Base-by-base conservation (phyloP, 2,329 filamentous ascomycete species). In the Thermothelomyces thermophilus region DNA sequence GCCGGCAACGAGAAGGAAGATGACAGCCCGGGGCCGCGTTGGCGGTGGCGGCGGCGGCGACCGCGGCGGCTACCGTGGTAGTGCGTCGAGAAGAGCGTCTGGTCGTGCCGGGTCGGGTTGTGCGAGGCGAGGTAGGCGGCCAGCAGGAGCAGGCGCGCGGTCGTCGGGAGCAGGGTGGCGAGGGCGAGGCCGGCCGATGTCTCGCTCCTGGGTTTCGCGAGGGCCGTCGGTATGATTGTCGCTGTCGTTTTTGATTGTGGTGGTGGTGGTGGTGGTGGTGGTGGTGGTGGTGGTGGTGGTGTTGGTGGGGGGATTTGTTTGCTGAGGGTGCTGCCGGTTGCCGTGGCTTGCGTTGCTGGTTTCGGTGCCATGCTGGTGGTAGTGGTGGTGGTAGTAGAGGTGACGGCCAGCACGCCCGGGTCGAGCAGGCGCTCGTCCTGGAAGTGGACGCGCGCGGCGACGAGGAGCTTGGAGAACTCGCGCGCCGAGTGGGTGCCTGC, bases 401-500 rank as follows among this genome's bases (percentile, higher is more conserved):
- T 14, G 35, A 8, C 14, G 14, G 70, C 65, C 14, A 82, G 64
- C 54, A 89, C 80, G 46, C 76, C 77, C 2, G 85, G 83, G 33
- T 86, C 76, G 3, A 91, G 73, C 0, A 84, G 71, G n/a, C 71
- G 68, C 62, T 90, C 86, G 58, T 87, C 80, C 60, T 89, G 84
- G 63, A 91, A 87, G 30, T 87, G 74, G 0, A 75, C 71, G 14
- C 85, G 74, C 22, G 83, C 79, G 1, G 82, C 79, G 42, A 91
- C 83, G 49, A 97, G 77, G 7, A 98, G 73, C 55, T 87, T 84
- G 13, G 87, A 84, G 67, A 96, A 96, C 62, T 96, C 89, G 59
- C 85, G 83, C 9, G 86, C 81, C 1, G 78, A 77, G 60, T 85
- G 82, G 8, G 85, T 83, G n/a, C 86, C 86, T 1, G 82, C 79